Conservation (phyloP, 2,329 filamentous ascomycete genomes). For the Plectosphaerella sp. region DNA sequence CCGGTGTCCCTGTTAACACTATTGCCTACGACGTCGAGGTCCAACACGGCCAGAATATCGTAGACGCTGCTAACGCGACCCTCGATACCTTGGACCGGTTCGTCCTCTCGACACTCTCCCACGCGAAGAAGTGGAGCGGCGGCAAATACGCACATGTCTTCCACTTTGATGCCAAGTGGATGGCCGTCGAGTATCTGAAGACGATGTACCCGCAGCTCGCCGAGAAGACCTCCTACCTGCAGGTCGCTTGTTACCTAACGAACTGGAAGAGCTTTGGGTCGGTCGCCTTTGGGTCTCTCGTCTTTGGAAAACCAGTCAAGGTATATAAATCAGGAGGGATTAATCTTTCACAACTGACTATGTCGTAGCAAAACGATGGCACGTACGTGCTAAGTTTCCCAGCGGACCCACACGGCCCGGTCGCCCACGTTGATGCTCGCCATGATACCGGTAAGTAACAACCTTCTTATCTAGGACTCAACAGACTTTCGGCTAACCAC, state of each 20-base stretch:
- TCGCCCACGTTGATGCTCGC: background rate
- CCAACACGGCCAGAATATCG: slow-evolving; percentile 3
- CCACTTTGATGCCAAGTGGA: slow-evolving; percentile 11
- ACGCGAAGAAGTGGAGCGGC: slow-evolving; percentile 10
- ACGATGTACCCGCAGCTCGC: background rate
- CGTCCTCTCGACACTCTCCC: slow-evolving; percentile 9
- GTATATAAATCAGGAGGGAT: background rate
- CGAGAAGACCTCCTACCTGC: background rate
- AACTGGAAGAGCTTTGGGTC: background rate
- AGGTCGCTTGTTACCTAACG: background rate
- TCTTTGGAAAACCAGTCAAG: background rate
- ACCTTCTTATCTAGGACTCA: background rate
- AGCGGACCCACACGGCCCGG: background rate
- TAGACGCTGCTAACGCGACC: slow-evolving; percentile 9
- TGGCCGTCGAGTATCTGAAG: background rate
- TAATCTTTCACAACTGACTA: no score
- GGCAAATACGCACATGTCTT: slow-evolving; percentile 10
- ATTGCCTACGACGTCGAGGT: slow-evolving; percentile 9
- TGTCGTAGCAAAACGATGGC: background rate
- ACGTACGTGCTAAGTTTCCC: background rate
- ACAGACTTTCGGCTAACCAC: no score
- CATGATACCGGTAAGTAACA: background rate
- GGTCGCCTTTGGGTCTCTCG: no score
- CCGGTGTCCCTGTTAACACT: background rate
- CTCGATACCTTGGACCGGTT: slow-evolving; percentile 6